Base-by-base conservation (phyloP, 2,329 filamentous ascomycete genomes). In the Exophiala spinifera region DNA sequence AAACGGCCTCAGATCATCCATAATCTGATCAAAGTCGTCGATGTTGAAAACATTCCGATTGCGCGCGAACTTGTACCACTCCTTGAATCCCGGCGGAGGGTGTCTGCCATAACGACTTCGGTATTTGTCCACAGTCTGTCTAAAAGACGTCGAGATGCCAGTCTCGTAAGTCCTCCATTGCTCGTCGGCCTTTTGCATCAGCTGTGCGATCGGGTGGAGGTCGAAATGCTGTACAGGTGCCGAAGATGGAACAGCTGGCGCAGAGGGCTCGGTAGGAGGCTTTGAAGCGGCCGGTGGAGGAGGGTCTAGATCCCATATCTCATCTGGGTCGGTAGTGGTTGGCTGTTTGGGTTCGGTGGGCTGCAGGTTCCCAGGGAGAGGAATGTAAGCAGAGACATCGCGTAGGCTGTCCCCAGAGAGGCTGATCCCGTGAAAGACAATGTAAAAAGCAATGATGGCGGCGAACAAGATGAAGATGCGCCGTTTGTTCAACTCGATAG, bases 51-150 rank as follows among this genome's bases (percentile, higher is more conserved):
- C 67, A 19, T 69, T 65, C 2, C 64, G 62, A 45, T 68, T 63
- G 42, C 69, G 64, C 20, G 72, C 71, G 56, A 68, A 72, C 49
- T 67, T 66, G 59, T 71, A 72, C 70, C 70, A 73, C 42, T 71
- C 65, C 39, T 66, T 66, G 50, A 72, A 74, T 1, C 69, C 70
- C 21, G 71, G 71, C 1, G 71, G 71, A 34, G 71, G 71, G 60
- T 73, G 70, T 54, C 71, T 64, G 25, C 71, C 72, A 63, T 72
- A 65, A 40, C 53, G 67, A 36, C 61, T 60, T 48, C 71, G 61
- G 56, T 74, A 74, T 53, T 69, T 71, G 45, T 65, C 62, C 25
- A 73, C 70, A 3, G 71, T 69, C 55, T 69, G 66, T 51, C 64
- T 65, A 62, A 74, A 72, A n/a, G 63, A 70, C 17, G 59, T 65